Percentiles rank a stretch among this genome's conserved stretches.
Evolutionary conservation across 2,329 filamentous ascomycete genomes (phyloP).

Genomic region (Fusarium dlaminii): DNA sequence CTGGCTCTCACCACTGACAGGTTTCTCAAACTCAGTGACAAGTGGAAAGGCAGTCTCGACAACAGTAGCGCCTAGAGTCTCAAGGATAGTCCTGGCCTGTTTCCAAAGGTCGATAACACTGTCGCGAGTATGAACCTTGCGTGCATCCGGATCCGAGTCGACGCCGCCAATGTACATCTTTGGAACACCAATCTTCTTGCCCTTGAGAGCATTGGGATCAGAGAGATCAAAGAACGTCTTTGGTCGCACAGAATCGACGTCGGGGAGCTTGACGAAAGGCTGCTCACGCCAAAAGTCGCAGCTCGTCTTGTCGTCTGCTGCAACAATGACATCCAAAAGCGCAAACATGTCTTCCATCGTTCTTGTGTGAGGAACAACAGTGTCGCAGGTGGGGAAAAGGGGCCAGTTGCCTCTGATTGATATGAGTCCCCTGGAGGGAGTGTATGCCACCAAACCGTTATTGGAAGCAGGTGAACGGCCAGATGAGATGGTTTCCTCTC

Average conservation of each 20-base stretch:
- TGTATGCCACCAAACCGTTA: conserved; percentile 23
- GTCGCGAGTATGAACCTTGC: neutral
- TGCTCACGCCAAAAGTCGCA: conserved; percentile 28
- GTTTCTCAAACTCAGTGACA: neutral
- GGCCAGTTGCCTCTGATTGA: conserved; percentile 29
- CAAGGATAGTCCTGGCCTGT: neutral
- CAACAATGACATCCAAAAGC: conserved; percentile 14
- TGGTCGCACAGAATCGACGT: neutral
- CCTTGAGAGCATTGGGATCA: neutral
- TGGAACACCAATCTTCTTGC: conserved; percentile 16
- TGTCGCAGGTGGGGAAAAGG: conserved; percentile 10
- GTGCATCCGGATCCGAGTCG: neutral
- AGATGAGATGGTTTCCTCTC: neutral
- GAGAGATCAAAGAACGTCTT: neutral
- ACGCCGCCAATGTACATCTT: conserved; percentile 14
- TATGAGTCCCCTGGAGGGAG: conserved; percentile 16
- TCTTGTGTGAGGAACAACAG: conserved; percentile 17
- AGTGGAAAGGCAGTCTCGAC: neutral
- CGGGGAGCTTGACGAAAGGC: neutral
- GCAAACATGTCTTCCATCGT: conserved; percentile 16
- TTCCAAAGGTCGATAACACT: neutral
- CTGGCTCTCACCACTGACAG: neutral
- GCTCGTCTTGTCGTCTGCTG: neutral
- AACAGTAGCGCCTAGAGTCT: neutral
- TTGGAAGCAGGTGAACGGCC: conserved; percentile 14